Conservation (phyloP, 306 rosid species). For the Trichosanthes cucumerina region DNA sequence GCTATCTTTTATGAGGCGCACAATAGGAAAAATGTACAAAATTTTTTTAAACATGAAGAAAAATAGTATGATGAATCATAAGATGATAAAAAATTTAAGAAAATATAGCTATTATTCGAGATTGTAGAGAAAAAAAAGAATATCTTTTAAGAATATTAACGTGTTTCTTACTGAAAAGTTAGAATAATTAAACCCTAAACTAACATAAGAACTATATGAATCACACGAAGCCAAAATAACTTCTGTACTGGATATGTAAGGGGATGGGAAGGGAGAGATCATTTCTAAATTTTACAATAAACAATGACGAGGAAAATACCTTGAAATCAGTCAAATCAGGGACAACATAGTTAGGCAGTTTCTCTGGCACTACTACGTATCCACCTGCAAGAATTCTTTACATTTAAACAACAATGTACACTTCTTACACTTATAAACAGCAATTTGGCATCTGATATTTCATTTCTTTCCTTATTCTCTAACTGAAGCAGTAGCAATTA, state of each 20-base stretch:
- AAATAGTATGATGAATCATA: no score
- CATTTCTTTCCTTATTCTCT: background rate
- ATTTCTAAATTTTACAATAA: background rate
- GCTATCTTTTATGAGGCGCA: background rate
- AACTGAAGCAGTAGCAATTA: background rate
- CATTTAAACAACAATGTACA: background rate
- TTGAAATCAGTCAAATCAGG: constrained; percentile 29
- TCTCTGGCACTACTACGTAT: constrained; percentile 25
- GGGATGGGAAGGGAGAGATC: background rate
- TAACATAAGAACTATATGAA: background rate
- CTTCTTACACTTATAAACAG: background rate
- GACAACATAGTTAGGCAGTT: constrained; percentile 24
- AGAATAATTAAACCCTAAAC: background rate
- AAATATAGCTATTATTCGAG: no score
- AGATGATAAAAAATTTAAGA: no score
- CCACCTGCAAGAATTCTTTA: constrained; percentile 18
- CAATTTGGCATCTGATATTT: background rate
- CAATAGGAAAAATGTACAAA: background rate
- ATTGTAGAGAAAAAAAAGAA: no score
- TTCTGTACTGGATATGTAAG: background rate
- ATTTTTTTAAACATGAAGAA: no score
- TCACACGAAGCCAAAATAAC: background rate
- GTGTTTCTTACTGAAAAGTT: no score
- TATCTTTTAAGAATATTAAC: no score
- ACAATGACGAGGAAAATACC: constrained; percentile 16